Percentiles rank a stretch among this genome's conserved stretches.
phyloP scores from a whole-genome alignment of 192 early-diverging fungal genomes.

The Coemansia pectinata region DNA sequence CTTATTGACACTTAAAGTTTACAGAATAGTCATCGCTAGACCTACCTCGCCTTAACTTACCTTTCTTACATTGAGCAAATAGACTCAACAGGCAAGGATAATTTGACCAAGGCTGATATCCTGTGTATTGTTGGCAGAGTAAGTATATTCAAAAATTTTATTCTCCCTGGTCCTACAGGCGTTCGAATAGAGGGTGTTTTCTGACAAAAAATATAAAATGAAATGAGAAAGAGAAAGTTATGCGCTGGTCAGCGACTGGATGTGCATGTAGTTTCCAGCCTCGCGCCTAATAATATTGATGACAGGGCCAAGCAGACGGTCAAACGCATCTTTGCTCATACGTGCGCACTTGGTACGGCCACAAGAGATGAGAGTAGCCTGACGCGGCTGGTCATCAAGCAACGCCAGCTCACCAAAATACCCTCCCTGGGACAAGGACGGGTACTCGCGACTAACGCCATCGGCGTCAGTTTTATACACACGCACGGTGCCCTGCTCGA shows the following conservation, averaged over 20 bases:
- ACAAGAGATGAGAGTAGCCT: slow-evolving; percentile 83
- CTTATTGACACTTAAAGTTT: too few relatives aligned
- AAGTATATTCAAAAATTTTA: too few relatives aligned
- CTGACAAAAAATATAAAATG: not conserved
- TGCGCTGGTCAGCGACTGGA: slow-evolving; percentile 34
- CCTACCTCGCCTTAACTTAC: too few relatives aligned
- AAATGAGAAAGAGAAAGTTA: slow-evolving; percentile 4
- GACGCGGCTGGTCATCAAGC: slow-evolving; percentile 90
- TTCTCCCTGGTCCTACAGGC: too few relatives aligned
- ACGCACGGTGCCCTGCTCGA: slow-evolving; percentile 86
- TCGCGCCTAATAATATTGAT: slow-evolving; percentile 96
- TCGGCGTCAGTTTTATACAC: slow-evolving; percentile 80
- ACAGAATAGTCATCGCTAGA: too few relatives aligned
- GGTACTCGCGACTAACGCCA: slow-evolving; percentile 75
- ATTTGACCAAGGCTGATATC: too few relatives aligned
- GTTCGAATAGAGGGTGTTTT: not conserved
- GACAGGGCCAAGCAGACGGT: slow-evolving; percentile 90
- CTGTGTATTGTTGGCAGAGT: too few relatives aligned
- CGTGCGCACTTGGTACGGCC: slow-evolving; percentile 94
- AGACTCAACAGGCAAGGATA: too few relatives aligned
- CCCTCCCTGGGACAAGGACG: slow-evolving; percentile 74
- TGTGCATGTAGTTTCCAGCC: slow-evolving; percentile 81
- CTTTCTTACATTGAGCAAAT: too few relatives aligned
- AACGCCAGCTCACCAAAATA: slow-evolving; percentile 99
- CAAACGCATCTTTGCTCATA: slow-evolving; percentile 94